Conservation (phyloP, 139 green algal genomes). For the Zygnema cylindricum region DNA sequence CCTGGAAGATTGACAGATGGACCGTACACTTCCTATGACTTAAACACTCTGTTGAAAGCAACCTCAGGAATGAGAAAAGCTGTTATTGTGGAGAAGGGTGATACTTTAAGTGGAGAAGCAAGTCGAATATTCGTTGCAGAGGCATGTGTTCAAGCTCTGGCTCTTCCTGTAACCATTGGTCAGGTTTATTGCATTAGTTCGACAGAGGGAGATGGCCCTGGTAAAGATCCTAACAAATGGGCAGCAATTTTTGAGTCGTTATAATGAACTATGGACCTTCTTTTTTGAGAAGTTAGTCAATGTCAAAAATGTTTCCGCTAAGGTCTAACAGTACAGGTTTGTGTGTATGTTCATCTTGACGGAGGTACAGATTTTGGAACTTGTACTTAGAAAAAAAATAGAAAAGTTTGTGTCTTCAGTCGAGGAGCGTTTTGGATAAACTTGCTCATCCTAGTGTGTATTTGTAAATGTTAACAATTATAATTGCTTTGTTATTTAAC, state of each 20-base stretch:
- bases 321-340: no score
- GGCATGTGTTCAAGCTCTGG: slow-evolving; percentile 58
- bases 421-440: no score
- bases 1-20: slow-evolving; percentile 90
- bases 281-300: no score
- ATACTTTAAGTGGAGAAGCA: slow-evolving; percentile 58
- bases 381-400: no score
- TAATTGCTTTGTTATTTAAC: no score
- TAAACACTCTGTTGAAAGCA: slow-evolving; percentile 93
- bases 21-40: slow-evolving; percentile 96
- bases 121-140: slow-evolving; percentile 64
- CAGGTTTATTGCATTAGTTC: slow-evolving; percentile 45
- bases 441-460: no score
- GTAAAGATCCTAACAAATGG: slow-evolving; percentile 12
- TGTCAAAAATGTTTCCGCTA: no score
- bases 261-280: neutral
- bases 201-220: slow-evolving; percentile 40
- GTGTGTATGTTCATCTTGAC: no score
- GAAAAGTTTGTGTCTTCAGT: no score
- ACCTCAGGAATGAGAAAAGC: slow-evolving; percentile 43
- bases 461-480: no score
- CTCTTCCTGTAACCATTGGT: neutral
- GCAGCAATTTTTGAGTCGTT: slow-evolving; percentile 30
- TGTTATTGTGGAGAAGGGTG: slow-evolving; percentile 28
- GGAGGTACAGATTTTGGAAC: no score